phyloP scores from a whole-genome alignment of 805 yeast genomes.

The Myxozyma sirexii region DNA sequence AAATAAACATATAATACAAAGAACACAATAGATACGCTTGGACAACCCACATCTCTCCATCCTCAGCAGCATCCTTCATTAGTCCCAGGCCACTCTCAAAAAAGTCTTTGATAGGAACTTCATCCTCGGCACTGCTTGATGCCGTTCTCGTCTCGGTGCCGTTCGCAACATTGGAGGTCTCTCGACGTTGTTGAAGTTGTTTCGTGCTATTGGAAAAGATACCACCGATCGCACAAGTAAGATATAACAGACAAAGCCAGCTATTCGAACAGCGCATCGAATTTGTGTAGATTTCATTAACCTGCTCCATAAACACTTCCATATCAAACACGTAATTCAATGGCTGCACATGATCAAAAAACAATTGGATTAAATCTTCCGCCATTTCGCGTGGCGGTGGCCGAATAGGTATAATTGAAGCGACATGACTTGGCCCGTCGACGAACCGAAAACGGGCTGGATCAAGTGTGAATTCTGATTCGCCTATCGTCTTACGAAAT shows the following conservation, averaged over 20 bases:
- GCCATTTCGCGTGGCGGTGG: conserved; percentile 43
- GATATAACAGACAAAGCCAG: conserved; percentile 44
- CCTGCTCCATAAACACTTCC: conserved; percentile 39
- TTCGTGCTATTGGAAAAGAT: conserved; percentile 43
- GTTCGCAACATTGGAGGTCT: not conserved
- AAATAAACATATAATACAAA: conserved; percentile 47
- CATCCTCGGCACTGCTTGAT: not conserved
- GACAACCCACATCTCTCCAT: conserved; percentile 49
- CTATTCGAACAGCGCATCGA: conserved; percentile 39
- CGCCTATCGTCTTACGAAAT: conserved; percentile 43
- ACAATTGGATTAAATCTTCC: conserved; percentile 41
- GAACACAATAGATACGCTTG: conserved; percentile 47
- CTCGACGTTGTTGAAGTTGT: conserved; percentile 28
- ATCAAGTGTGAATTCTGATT: conserved; percentile 46
- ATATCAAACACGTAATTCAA: conserved; percentile 47
- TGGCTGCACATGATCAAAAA: conserved; percentile 47
- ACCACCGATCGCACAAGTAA: conserved; percentile 49
- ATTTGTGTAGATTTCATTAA: conserved; percentile 43
- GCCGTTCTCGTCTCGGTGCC: not conserved
- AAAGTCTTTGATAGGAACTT: conserved; percentile 39
- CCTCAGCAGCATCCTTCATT: conserved; percentile 44
- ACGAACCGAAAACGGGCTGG: conserved; percentile 45
- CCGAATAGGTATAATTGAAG: conserved; percentile 35
- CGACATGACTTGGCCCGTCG: conserved; percentile 44
- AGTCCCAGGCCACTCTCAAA: conserved; percentile 45